phyloP scores from a whole-genome alignment of 352 stramenopile genomes.

The Globisporangium lucens region DNA sequence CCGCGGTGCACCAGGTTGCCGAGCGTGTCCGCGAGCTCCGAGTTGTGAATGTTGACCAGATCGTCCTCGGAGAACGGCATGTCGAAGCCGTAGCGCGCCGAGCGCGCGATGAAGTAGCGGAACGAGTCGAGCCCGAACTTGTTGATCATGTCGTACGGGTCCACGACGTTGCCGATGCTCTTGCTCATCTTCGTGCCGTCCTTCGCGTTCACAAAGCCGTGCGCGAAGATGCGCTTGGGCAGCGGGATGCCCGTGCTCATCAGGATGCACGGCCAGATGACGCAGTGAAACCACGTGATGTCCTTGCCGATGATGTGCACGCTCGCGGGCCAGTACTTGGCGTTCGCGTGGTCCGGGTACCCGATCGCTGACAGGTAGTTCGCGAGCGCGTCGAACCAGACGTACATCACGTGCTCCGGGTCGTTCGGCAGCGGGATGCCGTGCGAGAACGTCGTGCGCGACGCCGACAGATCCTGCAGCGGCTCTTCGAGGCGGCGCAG shows the following conservation, averaged over 20 bases:
- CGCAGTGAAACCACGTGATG: conserved; percentile 98
- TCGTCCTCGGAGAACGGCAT: conserved; percentile 91
- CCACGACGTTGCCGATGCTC: conserved; percentile 97
- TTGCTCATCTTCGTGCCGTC: conserved; percentile 99
- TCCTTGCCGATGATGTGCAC: conserved; percentile 96
- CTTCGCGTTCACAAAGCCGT: conserved; percentile 98
- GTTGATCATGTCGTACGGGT: conserved; percentile 94
- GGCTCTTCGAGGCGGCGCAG: conserved; percentile 91
- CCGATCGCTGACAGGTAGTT: conserved; percentile 98
- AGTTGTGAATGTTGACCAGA: conserved; percentile 97
- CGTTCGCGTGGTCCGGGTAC: conserved; percentile 85
- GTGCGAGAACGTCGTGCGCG: conserved; percentile 94
- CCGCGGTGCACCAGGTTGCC: conserved; percentile 97
- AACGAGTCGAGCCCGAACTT: conserved; percentile 96
- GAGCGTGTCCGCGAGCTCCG: conserved; percentile 90
- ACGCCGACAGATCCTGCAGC: conserved; percentile 96
- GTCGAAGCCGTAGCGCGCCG: conserved; percentile 94
- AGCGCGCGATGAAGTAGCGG: conserved; percentile 91
- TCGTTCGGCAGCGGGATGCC: conserved; percentile 95
- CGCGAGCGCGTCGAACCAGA: conserved; percentile 98
- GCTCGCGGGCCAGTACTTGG: conserved; percentile 79
- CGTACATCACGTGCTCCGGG: conserved; percentile 97
- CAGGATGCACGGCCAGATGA: conserved; percentile 99
- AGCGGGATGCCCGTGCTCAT: conserved; percentile 95
- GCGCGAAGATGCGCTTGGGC: conserved; percentile 94